Percentiles rank a stretch among this genome's conserved stretches.
These are phyloP conservation scores for Septoria linicola DNA, from an alignment of 2,329 filamentous ascomycete species.

Conservation along the genomic window DNA sequence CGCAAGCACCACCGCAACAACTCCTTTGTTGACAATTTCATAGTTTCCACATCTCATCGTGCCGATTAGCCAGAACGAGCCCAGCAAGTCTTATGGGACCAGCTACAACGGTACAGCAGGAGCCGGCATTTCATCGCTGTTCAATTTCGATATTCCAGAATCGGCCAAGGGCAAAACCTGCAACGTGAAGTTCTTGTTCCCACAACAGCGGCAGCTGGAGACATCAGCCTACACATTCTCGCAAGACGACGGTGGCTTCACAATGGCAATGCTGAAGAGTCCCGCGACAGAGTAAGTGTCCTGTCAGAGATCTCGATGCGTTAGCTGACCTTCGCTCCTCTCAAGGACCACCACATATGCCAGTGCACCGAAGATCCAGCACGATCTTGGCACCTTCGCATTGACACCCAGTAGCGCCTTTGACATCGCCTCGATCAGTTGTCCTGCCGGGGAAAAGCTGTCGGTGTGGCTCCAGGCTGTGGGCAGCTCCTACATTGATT, in stretches of 20 bases:
- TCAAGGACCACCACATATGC: slow-evolving; percentile 52
- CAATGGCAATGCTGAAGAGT: slow-evolving; percentile 43
- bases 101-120: slow-evolving; percentile 59
- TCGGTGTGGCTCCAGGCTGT: slow-evolving; percentile 19
- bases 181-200: slow-evolving; percentile 65
- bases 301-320: not conserved
- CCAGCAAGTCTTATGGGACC: slow-evolving; percentile 54
- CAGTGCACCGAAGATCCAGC: slow-evolving; percentile 32
- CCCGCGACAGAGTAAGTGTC: slow-evolving; percentile 42
- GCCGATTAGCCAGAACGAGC: slow-evolving; percentile 56
- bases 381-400: slow-evolving; percentile 17
- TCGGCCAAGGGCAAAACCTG: slow-evolving; percentile 56
- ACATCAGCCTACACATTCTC: slow-evolving; percentile 57
- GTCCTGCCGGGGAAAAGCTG: slow-evolving; percentile 23
- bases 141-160: slow-evolving; percentile 66
- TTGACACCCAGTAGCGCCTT: slow-evolving; percentile 22
- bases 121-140: slow-evolving; percentile 57
- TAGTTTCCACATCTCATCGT: slow-evolving; percentile 63
- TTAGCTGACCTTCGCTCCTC: not conserved
- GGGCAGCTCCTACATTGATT: slow-evolving; percentile 20
- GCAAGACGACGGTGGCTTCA: slow-evolving; percentile 21
- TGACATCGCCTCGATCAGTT: slow-evolving; percentile 21
- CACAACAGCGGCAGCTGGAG: slow-evolving; percentile 55
- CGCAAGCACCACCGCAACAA: not conserved
- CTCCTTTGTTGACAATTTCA: not conserved